A percentile compares a stretch with the other conserved stretches of the same genome.
These are phyloP conservation scores for Tetradesmus obliquus DNA, from an alignment of 139 green algal species.

Conservation along the genomic window DNA sequence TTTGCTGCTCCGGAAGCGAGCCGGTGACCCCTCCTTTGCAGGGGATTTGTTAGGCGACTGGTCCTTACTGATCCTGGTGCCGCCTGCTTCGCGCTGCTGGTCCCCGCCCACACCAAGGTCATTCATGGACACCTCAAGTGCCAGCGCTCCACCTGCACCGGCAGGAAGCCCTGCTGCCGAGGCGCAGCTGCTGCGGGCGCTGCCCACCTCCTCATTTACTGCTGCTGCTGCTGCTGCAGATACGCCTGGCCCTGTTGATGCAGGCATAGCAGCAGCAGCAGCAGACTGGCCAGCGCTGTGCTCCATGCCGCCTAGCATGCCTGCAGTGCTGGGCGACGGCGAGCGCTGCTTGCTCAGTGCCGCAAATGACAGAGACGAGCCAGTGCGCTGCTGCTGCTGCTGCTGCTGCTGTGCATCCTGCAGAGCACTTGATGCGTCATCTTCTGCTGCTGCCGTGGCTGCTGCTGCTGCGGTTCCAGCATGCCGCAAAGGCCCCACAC, in stretches of 20 bases:
- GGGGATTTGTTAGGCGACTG: background rate
- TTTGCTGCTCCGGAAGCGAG: background rate
- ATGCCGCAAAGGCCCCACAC: background rate
- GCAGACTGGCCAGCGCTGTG: background rate
- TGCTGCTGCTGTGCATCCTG: constrained; percentile 15
- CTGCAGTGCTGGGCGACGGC: background rate
- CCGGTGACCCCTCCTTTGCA: background rate
- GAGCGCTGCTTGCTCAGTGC: background rate
- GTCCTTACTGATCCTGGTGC: constrained; percentile 6
- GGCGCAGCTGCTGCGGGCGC: constrained; percentile 7
- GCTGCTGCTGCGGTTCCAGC: background rate
- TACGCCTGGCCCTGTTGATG: background rate
- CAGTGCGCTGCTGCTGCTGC: background rate
- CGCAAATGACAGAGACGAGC: constrained; percentile 10
- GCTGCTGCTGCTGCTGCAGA: background rate
- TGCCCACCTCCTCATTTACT: background rate
- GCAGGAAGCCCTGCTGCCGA: background rate
- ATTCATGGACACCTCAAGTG: constrained; percentile 5
- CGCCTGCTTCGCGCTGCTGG: background rate
- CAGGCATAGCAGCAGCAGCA: background rate
- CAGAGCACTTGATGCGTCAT: background rate
- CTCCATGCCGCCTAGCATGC: background rate
- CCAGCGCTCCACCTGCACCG: background rate
- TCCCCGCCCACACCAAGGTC: background rate
- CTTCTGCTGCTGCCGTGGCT: background rate